Conservation (phyloP, 2,329 filamentous ascomycete genomes). For the Dendrostoma leiphaemia region DNA sequence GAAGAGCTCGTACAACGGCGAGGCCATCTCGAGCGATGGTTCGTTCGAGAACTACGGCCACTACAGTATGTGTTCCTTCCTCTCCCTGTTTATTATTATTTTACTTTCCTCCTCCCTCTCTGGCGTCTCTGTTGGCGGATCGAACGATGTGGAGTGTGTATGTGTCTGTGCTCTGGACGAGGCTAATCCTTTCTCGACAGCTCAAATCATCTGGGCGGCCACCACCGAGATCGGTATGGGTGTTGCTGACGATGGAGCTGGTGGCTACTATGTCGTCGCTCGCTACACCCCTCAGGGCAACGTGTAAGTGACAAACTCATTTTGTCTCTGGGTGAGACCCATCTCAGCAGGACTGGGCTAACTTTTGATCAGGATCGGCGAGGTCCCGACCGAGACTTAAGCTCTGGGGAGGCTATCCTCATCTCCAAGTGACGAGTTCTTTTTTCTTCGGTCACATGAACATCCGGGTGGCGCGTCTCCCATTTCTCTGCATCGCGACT, state of each 20-base stretch:
- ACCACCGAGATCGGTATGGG: constrained; percentile 22
- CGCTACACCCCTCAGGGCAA: constrained; percentile 21
- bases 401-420: too few species aligned
- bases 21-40: constrained; percentile 18
- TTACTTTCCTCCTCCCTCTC: too few species aligned
- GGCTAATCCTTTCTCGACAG: background rate
- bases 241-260: constrained; percentile 15
- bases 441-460: too few species aligned
- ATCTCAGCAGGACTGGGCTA: background rate
- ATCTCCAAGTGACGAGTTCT: too few species aligned
- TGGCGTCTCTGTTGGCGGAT: too few species aligned
- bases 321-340: background rate
- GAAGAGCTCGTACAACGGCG: constrained; percentile 19
- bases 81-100: too few species aligned
- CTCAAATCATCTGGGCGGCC: constrained; percentile 21
- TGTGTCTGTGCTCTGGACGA: too few species aligned
- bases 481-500: too few species aligned
- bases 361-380: constrained; percentile 12
- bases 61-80: constrained; percentile 16
- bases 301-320: constrained; percentile 12
- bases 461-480: too few species aligned
- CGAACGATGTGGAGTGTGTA: too few species aligned
- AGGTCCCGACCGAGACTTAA: constrained; percentile 17
- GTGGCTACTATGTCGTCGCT: constrained; percentile 21
- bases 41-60: constrained; percentile 21